These are phyloP conservation scores for Gossypium sturtianum DNA, from an alignment of 345 rosid genomes.

Conservation along the genomic window DNA sequence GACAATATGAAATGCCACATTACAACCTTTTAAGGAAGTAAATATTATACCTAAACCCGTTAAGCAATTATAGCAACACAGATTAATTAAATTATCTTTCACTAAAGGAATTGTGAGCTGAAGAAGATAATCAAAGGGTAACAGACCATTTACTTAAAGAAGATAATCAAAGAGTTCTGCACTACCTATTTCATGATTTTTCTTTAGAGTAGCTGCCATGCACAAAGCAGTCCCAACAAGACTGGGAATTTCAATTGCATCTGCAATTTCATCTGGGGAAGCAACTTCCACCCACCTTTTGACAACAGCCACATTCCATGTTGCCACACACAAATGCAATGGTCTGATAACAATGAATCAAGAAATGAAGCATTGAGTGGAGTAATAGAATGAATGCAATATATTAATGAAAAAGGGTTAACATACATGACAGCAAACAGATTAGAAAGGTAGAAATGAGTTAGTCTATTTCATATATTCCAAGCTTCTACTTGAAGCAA, in stretches of 20 bases:
- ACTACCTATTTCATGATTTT: constrained; percentile 91
- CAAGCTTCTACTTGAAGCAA: background rate
- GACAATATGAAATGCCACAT: background rate
- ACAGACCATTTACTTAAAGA: background rate
- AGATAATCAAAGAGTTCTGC: constrained; percentile 13
- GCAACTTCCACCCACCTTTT: constrained; percentile 91
- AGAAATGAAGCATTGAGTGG: constrained; percentile 4
- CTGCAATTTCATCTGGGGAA: constrained; percentile 52
- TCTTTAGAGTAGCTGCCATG: constrained; percentile 81
- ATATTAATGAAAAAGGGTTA: too few relatives aligned
- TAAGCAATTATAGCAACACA: background rate
- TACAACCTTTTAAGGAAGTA: background rate
- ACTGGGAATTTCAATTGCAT: constrained; percentile 70
- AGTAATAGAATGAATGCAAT: background rate
- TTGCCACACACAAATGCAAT: constrained; percentile 74
- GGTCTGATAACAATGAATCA: constrained; percentile 51
- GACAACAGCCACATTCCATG: constrained; percentile 88
- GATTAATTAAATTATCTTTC: background rate
- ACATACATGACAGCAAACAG: background rate
- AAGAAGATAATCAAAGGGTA: background rate
- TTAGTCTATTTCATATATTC: background rate
- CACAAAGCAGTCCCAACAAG: constrained; percentile 85
- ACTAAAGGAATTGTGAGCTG: background rate
- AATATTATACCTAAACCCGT: background rate
- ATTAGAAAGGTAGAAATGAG: background rate